A percentile compares a stretch with the other conserved stretches of the same genome.
Evolutionary conservation across 106 monocot species (phyloP).

Genomic region (Acorus gramineus): DNA sequence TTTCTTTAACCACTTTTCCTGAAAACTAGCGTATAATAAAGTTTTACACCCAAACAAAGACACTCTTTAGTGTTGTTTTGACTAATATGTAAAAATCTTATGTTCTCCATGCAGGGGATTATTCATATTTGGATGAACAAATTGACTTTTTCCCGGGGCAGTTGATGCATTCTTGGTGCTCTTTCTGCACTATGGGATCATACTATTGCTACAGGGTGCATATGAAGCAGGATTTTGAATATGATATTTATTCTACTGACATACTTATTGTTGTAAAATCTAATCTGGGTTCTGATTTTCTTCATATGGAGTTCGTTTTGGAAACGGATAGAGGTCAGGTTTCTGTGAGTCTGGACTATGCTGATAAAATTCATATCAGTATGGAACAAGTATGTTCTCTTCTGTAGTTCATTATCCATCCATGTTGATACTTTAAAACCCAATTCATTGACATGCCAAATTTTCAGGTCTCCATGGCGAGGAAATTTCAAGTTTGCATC

Average conservation of each 20-base stretch:
- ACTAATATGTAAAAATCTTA: not conserved
- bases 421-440: not conserved
- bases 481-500: conserved; percentile 34
- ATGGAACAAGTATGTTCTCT: conserved; percentile 3
- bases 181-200: conserved; percentile 34
- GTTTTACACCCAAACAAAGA: not conserved
- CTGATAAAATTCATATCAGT: conserved; percentile 6
- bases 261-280: conserved; percentile 45
- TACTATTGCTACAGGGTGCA: conserved; percentile 49
- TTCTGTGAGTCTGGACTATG: conserved; percentile 23
- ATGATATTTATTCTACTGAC: conserved; percentile 12
- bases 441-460: not conserved
- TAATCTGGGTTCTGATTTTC: conserved; percentile 42
- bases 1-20: too few relatives aligned
- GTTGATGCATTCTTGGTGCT: conserved; percentile 42
- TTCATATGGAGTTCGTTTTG: conserved; percentile 28
- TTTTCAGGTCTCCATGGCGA: conserved; percentile 36
- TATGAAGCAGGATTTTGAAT: conserved; percentile 12
- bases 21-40: not conserved
- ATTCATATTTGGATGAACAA: conserved; percentile 22
- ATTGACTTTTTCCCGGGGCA: conserved; percentile 37
- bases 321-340: conserved; percentile 18
- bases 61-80: not conserved
- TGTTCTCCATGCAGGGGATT: conserved; percentile 12
- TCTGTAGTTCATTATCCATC: not conserved